Evolutionary conservation across 1,284 basidiomycete species (phyloP), one percentile per base, ranked within the genome.

Genomic region (Paramarasmius palmivorus): DNA sequence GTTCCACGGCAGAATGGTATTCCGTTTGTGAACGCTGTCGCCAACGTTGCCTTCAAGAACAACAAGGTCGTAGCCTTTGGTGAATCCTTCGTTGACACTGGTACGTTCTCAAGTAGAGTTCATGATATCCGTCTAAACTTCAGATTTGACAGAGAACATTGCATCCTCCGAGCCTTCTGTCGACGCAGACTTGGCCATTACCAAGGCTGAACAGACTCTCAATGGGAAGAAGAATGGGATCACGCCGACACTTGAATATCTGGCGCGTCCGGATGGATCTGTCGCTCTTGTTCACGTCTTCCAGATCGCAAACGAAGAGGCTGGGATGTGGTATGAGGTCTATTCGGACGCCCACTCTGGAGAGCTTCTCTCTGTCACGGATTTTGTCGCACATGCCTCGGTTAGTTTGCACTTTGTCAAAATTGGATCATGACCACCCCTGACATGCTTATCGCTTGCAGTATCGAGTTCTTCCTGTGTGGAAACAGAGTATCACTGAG

Each of bases 281-380:
- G 73, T 78, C 46, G 74, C 76, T 38, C 75, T 81, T 45, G 75
- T 76, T 1, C 77, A 83, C 59, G 82, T 84, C 35, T 63, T 82
- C 37, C 79, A 83, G 65, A 75, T 86, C 51, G 78, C 79, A 63
- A 81, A 81, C 56, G 75, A 77, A 22, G 70, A 68, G 58, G 67
- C 73, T 26, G 76, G 79, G 46, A 74, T 76, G 26, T 87, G 83
- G 84, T 77, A 80, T 62, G 83, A 87, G 68, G 84, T 82, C 1
- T 84, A 81, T 62, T 77, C 86, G 42, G 83, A 86, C 57, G 81
- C 82, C 5, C 75, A 79, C 57, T 70, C 74, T 25, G 81, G 78
- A 45, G 73, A 79, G 39, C 63, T 84, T 22, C 64, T 79, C 15
- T 73, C 75, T 9, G 69, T 82, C 9, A 78, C 78, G 52, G 79